These are phyloP conservation scores for Cucurbita moschata DNA, from an alignment of 306 rosid genomes.

Conservation along the genomic window DNA sequence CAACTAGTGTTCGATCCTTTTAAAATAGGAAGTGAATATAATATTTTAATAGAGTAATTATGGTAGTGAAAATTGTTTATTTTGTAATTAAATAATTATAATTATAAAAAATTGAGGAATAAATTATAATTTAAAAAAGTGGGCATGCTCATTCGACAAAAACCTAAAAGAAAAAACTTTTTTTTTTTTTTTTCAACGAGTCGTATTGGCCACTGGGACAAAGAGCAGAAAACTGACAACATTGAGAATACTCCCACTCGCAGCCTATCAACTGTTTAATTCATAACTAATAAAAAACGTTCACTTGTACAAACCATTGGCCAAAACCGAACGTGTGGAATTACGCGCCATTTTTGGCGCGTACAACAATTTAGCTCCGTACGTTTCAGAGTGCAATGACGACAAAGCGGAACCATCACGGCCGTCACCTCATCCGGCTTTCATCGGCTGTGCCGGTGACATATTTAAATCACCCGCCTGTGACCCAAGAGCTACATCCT, in stretches of 20 bases:
- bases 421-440: neutral
- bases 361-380: neutral
- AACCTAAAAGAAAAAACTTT: neutral
- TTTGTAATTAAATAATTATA: neutral
- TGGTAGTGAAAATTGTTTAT: too few relatives aligned
- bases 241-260: neutral
- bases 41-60: too few relatives aligned
- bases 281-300: neutral
- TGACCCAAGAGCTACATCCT: constrained; percentile 2
- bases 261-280: neutral
- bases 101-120: neutral
- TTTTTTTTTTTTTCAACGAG: neutral
- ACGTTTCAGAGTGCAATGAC: neutral
- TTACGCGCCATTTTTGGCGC: neutral
- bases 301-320: neutral
- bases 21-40: neutral
- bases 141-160: neutral
- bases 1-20: too few relatives aligned
- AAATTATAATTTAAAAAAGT: neutral
- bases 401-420: neutral
- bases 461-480: constrained; percentile 26
- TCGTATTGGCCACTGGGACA: constrained; percentile 5
- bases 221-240: neutral
- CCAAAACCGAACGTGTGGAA: neutral
- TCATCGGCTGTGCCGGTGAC: constrained; percentile 37